Conservation (phyloP, 75 land plant genomes). For the Azolla pinnata region DNA sequence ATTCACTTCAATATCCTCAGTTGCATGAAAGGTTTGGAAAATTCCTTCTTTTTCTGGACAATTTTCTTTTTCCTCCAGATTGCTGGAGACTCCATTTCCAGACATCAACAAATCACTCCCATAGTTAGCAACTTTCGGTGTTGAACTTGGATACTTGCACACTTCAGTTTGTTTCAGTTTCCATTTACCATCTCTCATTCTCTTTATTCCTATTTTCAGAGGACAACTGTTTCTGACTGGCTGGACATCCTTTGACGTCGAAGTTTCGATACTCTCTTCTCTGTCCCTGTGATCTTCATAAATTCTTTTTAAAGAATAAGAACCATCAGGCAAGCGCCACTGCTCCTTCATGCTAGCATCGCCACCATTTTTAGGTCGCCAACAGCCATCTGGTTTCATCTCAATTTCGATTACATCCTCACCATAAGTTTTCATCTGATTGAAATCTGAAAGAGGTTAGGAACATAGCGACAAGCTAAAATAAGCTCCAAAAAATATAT, state of each 20-base stretch:
- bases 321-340: constrained; percentile 19
- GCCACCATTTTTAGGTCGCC: constrained; percentile 35
- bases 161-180: constrained; percentile 2
- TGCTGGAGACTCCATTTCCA: background rate
- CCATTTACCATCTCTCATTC: constrained; percentile 24
- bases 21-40: background rate
- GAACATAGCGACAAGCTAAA: background rate
- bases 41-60: background rate
- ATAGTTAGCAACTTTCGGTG: background rate
- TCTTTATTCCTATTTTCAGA: constrained; percentile 20
- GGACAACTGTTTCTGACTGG: constrained; percentile 21
- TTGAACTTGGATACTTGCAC: background rate
- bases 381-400: constrained; percentile 30
- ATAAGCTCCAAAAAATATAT: background rate
- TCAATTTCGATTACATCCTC: constrained; percentile 35
- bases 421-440: constrained; percentile 24
- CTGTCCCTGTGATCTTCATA: constrained; percentile 11
- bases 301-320: background rate
- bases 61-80: background rate
- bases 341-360: constrained; percentile 15
- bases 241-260: no score
- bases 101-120: background rate
- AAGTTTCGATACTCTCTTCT: constrained; percentile 15
- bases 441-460: background rate
- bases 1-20: constrained; percentile 1